Evolutionary conservation across 371 early-diverging fungal species (phyloP), one percentile per base, ranked within the genome.

Genomic region (Umbelopsis sp.): DNA sequence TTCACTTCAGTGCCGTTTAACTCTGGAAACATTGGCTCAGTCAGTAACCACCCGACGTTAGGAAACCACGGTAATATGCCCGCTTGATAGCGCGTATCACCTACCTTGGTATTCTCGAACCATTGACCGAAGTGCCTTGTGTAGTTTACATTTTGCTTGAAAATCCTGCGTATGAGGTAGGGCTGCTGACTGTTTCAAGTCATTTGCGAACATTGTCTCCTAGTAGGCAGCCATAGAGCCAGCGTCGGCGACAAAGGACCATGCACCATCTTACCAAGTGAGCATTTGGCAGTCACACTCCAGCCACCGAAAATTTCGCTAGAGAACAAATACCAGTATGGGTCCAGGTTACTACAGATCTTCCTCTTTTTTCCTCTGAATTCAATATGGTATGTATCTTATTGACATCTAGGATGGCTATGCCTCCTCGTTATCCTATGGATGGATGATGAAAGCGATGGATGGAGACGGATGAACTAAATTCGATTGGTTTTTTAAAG

Each of bases 81-180:
- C 7, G 18, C 20, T 6, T 16, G 18, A 7, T 48, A 20, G 18
- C 48, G 6, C 16, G 1, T 6, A 5, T n/a, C 14, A 12, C 7
- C 18, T 68, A 78, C 83, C 83, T 78, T 80, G 83, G 50, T 83
- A 83, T 65, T 83, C 81, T 57, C 76, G 72, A 3, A 83, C 69
- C 67, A 75, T 79, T 6, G 68, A 66, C 10, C 66, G 24, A 66
- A 80, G 70, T 64, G 63, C 50, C 24, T 76, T 53, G 38, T 77
- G 75, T 16, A 81, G 3, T 12, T 35, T 72, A 25, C 68, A 53
- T 48, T 68, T 48, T 25, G 69, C 48, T 68, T 53, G 50, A 41
- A 25, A 35, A 29, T 63, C 63, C 70, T 66, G 70, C 53, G 44
- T 37, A 24, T 65, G 48, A 57, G 20, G 45, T 20, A 51, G 68